Conservation (phyloP, 169 alveolate genomes). For the Plasmodium berghei region DNA sequence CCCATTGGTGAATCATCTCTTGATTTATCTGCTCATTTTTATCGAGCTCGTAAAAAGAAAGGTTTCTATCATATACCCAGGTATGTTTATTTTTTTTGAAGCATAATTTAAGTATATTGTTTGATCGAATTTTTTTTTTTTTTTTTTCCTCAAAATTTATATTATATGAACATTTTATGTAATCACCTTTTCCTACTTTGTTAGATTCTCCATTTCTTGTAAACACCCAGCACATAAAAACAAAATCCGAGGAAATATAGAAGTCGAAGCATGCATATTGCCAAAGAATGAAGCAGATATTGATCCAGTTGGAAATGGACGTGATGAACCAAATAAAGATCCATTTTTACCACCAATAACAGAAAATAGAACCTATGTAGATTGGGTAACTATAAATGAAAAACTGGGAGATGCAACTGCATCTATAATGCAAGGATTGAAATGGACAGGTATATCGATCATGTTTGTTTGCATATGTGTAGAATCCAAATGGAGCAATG, state of each 20-base stretch:
- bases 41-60: constrained; percentile 85
- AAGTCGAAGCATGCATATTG: constrained; percentile 88
- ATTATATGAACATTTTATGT: neutral
- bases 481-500: neutral
- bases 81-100: constrained; percentile 7
- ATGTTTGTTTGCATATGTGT: neutral
- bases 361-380: constrained; percentile 91
- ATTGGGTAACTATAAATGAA: constrained; percentile 91
- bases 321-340: constrained; percentile 92
- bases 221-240: constrained; percentile 87
- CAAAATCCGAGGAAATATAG: constrained; percentile 89
- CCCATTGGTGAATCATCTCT: constrained; percentile 89
- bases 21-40: constrained; percentile 88
- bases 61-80: constrained; percentile 85
- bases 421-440: constrained; percentile 85
- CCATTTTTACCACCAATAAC: constrained; percentile 91
- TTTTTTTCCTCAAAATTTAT: neutral
- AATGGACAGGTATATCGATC: constrained; percentile 78
- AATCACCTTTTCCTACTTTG: neutral
- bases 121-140: neutral
- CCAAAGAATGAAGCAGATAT: constrained; percentile 88
- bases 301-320: constrained; percentile 92
- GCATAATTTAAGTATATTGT: neutral
- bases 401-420: constrained; percentile 87
- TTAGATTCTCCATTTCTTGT: constrained; percentile 85